Evolutionary conservation across 2,329 filamentous ascomycete species (phyloP).

Genomic region (Alternaria gansuensis): DNA sequence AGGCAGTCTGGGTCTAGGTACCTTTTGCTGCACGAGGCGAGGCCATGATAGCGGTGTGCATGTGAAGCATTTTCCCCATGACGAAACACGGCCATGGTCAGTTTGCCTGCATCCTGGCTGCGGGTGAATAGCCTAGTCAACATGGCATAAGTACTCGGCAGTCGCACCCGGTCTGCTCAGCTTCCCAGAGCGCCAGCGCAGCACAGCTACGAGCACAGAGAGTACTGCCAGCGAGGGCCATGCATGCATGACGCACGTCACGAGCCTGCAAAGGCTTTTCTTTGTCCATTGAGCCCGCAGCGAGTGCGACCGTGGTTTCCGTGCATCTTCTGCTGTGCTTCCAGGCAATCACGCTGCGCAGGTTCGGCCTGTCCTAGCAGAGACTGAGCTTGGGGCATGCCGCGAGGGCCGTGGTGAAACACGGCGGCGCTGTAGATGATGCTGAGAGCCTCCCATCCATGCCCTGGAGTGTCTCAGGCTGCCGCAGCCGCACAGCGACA

Average conservation of each 20-base stretch:
- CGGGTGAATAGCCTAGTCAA: neutral
- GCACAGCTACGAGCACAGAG: conserved; percentile 36
- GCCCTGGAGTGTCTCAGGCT: conserved; percentile 42
- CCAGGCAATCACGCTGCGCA: conserved; percentile 7
- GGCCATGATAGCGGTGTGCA: conserved; percentile 33
- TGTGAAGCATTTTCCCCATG: conserved; percentile 17
- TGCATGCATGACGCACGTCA: conserved; percentile 30
- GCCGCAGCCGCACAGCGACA: conserved; percentile 16
- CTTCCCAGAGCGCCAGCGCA: conserved; percentile 35
- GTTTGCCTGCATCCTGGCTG: too few relatives aligned
- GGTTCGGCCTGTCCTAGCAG: conserved; percentile 1
- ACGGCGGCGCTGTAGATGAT: conserved; percentile 40
- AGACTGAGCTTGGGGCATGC: conserved; percentile 20
- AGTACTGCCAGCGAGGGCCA: conserved; percentile 23
- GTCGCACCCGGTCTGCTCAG: conserved; percentile 23
- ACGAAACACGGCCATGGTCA: conserved; percentile 11
- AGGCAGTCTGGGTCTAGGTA: neutral
- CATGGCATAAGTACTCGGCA: neutral
- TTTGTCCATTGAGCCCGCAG: neutral
- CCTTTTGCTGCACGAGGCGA: conserved; percentile 28
- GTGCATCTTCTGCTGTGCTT: conserved; percentile 13
- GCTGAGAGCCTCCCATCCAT: conserved; percentile 37
- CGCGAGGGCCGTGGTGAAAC: conserved; percentile 45
- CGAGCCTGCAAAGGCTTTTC: conserved; percentile 20
- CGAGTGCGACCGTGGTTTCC: conserved; percentile 16